These are phyloP conservation scores for Candida sonorensis DNA, from an alignment of 805 yeast species.

Conservation along the genomic window DNA sequence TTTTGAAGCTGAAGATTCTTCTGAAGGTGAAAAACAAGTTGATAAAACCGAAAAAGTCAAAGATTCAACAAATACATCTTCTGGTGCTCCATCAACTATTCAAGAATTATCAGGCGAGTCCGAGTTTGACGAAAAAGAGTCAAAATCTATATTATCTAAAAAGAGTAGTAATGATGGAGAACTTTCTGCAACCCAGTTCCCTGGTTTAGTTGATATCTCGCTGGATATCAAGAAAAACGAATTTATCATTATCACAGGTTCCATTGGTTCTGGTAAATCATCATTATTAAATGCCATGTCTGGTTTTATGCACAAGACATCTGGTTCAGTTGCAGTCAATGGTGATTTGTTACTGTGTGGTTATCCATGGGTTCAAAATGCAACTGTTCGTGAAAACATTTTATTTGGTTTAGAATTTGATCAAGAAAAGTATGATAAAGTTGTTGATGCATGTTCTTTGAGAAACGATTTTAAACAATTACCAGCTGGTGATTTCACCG, in stretches of 20 bases:
- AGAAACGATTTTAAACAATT: slow-evolving; percentile 55
- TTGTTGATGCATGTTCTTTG: slow-evolving; percentile 60
- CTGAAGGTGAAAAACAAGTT: slow-evolving; percentile 9
- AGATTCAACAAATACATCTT: background rate
- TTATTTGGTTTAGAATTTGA: slow-evolving; percentile 51
- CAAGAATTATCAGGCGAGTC: background rate
- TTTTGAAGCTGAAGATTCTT: slow-evolving; percentile 30
- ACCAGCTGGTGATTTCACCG: slow-evolving; percentile 69
- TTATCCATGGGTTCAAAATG: slow-evolving; percentile 74
- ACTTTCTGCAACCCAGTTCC: slow-evolving; percentile 6
- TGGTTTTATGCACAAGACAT: slow-evolving; percentile 52
- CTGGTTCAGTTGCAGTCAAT: slow-evolving; percentile 44
- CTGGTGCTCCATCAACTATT: background rate
- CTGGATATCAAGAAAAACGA: slow-evolving; percentile 55
- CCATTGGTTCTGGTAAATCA: slow-evolving; percentile 78
- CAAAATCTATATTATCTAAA: background rate
- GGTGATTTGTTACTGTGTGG: slow-evolving; percentile 46
- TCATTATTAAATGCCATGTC: slow-evolving; percentile 63
- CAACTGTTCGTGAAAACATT: slow-evolving; percentile 69
- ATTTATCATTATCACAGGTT: slow-evolving; percentile 67
- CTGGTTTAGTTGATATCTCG: slow-evolving; percentile 43
- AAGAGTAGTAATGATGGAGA: slow-evolving; percentile 6
- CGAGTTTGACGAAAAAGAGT: background rate
- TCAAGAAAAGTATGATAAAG: slow-evolving; percentile 39
- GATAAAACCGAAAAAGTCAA: background rate